These are phyloP conservation scores for Fomitopsis palustris DNA, from an alignment of 1,284 basidiomycete genomes.

Conservation along the genomic window DNA sequence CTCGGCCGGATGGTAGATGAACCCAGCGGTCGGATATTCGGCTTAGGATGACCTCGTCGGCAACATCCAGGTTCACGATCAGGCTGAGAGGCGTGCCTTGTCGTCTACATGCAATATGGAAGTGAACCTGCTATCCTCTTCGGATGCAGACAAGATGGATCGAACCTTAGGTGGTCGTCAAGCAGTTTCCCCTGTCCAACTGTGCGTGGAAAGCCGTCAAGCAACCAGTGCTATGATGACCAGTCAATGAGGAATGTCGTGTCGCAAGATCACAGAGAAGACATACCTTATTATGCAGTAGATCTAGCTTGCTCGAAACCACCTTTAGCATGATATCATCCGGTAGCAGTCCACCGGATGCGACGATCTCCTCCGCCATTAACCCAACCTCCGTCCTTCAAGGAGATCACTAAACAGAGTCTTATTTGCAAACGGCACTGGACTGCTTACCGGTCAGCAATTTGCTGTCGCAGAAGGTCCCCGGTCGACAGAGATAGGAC, in stretches of 20 bases:
- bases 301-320: constrained; percentile 67
- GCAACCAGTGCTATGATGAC: constrained; percentile 73
- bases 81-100: constrained; percentile 71
- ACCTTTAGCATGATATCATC: constrained; percentile 79
- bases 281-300: constrained; percentile 61
- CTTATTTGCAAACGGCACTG: not conserved
- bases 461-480: constrained; percentile 78
- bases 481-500: constrained; percentile 76
- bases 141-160: not conserved
- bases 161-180: constrained; percentile 69
- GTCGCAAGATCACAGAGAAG: not conserved
- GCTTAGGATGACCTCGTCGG: constrained; percentile 85
- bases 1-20: constrained; percentile 88
- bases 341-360: constrained; percentile 69
- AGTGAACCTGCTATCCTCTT: too few species aligned
- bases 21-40: constrained; percentile 95
- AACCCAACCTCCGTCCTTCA: constrained; percentile 66
- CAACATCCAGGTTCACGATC: constrained; percentile 89
- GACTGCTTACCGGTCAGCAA: constrained; percentile 50
- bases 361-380: constrained; percentile 74
- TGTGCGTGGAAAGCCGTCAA: constrained; percentile 97
- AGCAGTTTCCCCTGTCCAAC: constrained; percentile 85
- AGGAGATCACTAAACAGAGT: not conserved
- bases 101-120: constrained; percentile 34
- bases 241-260: not conserved